Evolutionary conservation across 805 yeast genomes (phyloP).

Genomic region (Pichia sporocuriosa): DNA sequence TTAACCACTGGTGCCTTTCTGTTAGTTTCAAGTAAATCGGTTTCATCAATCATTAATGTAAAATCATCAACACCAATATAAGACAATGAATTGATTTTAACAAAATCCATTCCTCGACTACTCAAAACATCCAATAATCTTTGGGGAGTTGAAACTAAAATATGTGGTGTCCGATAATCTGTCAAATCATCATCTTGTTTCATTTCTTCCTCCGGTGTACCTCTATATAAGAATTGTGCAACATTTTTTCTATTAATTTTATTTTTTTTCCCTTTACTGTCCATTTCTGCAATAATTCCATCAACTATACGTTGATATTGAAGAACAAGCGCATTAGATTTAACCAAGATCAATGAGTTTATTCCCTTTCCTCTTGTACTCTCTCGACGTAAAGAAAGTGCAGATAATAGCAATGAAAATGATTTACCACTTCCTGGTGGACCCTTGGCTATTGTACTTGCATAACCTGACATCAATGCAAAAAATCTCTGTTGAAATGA

Average conservation of each 20-base stretch:
- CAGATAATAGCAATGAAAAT: constrained; percentile 22
- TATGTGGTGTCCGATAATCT: constrained; percentile 24
- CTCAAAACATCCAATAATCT: constrained; percentile 31
- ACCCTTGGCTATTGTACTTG: constrained; percentile 28
- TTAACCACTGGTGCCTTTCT: constrained; percentile 26
- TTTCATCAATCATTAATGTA: constrained; percentile 25
- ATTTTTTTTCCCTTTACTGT: not conserved
- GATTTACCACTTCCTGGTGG: constrained; percentile 29
- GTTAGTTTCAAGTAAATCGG: constrained; percentile 13
- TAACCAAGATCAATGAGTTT: constrained; percentile 27
- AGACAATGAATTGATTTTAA: constrained; percentile 23
- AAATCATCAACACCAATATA: constrained; percentile 31
- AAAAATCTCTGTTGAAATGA: constrained; percentile 26
- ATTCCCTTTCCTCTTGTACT: constrained; percentile 23
- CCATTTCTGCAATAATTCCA: constrained; percentile 12
- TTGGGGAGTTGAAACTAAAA: constrained; percentile 31
- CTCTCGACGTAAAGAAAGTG: constrained; percentile 21
- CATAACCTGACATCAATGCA: constrained; percentile 20
- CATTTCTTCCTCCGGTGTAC: constrained; percentile 19
- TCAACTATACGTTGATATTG: constrained; percentile 19
- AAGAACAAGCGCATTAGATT: constrained; percentile 21
- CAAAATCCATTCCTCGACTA: constrained; percentile 27
- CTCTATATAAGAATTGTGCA: constrained; percentile 29
- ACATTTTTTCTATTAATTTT: constrained; percentile 9
- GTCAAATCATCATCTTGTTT: constrained; percentile 21